Base-by-base conservation (phyloP, 1,284 basidiomycete species). In the Inonotus obliquus region DNA sequence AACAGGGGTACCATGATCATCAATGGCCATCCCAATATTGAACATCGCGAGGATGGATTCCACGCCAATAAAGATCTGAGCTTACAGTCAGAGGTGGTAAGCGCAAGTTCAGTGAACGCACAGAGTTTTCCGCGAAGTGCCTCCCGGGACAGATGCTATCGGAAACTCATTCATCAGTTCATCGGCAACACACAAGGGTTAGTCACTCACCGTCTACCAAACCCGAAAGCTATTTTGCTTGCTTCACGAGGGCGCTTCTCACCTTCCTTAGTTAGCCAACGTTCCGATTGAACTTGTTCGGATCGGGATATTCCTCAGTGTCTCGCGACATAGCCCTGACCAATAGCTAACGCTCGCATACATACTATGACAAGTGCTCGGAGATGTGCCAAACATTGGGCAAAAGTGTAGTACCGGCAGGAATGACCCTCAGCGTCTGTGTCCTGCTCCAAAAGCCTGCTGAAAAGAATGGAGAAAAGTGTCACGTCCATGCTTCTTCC, bases 361-460 rank as follows among this genome's bases (percentile, higher is more conserved):
- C 48, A 7, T 13, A 3, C 3, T 48, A 17, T 48, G 13, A 23
- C 7, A 48, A 27, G 17, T 39, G 17, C 38, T 25, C n/a, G 6
- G 19, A 25, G 23, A 60, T 38, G 14, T 29, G 61, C 66, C 65
- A 66, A 9, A 63, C 45, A 52, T 66, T 67, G 13, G 63, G 29
- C n/a, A 67, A 32, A 14, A 66, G 21, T 13, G 60, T 61, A 3
- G 65, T 59, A 2, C 61, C 65, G 21, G 65, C 57, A 6, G 66
- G 63, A 19, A 67, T 66, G 23, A 25, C 39, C 45, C 29, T 63
- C 19, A 2, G 62, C 19, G 1, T 65, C 60, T 4, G 51, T 58
- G 13, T 19, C 47, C 61, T 62, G 3, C 25, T 6, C 23, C 23
- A 3, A 35, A n/a, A 11, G 9, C 7, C 1, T 19, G 54, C 54